Conservation (phyloP, 192 early-diverging fungal species). For the Coemansia sp. region DNA sequence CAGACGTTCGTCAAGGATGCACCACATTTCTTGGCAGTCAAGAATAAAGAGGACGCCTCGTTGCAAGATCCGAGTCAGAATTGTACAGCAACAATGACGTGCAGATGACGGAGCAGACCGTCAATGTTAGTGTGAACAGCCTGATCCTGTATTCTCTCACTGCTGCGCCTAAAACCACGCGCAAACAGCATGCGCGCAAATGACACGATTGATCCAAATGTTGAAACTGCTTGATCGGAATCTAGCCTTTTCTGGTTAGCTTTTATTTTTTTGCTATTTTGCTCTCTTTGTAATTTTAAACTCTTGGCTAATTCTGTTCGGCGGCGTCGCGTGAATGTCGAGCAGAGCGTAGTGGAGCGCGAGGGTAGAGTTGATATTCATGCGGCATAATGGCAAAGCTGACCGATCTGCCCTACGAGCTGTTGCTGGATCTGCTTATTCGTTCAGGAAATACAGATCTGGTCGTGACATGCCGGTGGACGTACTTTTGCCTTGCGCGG, state of each 20-base stretch:
- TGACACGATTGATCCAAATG: background rate
- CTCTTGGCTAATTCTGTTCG: background rate
- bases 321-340: background rate
- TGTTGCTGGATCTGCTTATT: slow-evolving; percentile 28
- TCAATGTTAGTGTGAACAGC: background rate
- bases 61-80: slow-evolving; percentile 4
- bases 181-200: background rate
- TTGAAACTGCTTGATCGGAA: background rate
- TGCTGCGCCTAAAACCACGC: background rate
- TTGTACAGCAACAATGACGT: slow-evolving; percentile 9
- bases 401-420: slow-evolving; percentile 45
- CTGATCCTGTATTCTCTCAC: background rate
- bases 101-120: background rate
- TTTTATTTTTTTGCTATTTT: slow-evolving; percentile 1
- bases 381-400: slow-evolving; percentile 28
- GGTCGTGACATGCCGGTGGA: slow-evolving; percentile 29
- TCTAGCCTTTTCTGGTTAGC: background rate
- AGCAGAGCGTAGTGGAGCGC: background rate
- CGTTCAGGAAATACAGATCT: slow-evolving; percentile 27
- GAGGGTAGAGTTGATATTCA: background rate
- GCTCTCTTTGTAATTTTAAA: background rate
- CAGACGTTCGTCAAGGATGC: background rate
- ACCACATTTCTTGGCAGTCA: background rate
- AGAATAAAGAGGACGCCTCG: background rate
- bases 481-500: slow-evolving; percentile 28